Conservation (phyloP, 352 stramenopile species). For the Phytopythium helicoides region DNA sequence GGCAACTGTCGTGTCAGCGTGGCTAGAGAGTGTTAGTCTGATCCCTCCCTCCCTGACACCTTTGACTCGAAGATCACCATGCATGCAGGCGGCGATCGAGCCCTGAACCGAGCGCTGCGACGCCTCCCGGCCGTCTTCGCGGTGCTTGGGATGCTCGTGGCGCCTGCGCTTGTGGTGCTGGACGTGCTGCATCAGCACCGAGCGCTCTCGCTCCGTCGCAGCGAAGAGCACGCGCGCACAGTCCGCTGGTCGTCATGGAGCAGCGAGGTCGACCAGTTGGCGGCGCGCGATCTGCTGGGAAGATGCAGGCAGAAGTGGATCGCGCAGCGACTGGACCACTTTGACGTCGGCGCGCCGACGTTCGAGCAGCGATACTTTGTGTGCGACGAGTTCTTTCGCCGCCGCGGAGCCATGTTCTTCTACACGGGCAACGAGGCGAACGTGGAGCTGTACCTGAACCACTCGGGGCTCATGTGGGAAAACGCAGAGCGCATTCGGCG, state of each 20-base stretch:
- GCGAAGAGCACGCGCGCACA: not conserved
- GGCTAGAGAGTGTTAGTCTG: too few relatives aligned
- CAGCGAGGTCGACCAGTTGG: conserved; percentile 37
- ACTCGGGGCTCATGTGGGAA: conserved; percentile 96
- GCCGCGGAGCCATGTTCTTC: conserved; percentile 86
- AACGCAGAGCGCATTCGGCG: conserved; percentile 88
- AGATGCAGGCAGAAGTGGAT: conserved; percentile 74
- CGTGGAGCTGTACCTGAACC: conserved; percentile 94
- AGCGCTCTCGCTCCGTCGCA: not conserved
- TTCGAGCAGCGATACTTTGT: conserved; percentile 91
- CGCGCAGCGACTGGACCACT: conserved; percentile 77
- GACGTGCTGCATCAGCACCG: not conserved
- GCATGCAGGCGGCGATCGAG: not conserved
- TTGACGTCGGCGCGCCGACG: conserved; percentile 46
- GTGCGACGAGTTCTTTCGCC: conserved; percentile 64
- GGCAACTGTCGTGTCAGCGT: too few relatives aligned
- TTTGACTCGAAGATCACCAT: too few relatives aligned
- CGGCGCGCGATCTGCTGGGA: conserved; percentile 40
- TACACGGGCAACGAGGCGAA: conserved; percentile 96
- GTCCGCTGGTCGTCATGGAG: not conserved
- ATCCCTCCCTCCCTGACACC: too few relatives aligned
- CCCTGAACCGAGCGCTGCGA: not conserved
- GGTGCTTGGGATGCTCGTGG: not conserved
- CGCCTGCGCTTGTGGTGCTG: not conserved
- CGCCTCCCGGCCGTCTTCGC: not conserved